Base-by-base conservation (phyloP, 2,329 filamentous ascomycete genomes). In the Microascus cirrosus region DNA sequence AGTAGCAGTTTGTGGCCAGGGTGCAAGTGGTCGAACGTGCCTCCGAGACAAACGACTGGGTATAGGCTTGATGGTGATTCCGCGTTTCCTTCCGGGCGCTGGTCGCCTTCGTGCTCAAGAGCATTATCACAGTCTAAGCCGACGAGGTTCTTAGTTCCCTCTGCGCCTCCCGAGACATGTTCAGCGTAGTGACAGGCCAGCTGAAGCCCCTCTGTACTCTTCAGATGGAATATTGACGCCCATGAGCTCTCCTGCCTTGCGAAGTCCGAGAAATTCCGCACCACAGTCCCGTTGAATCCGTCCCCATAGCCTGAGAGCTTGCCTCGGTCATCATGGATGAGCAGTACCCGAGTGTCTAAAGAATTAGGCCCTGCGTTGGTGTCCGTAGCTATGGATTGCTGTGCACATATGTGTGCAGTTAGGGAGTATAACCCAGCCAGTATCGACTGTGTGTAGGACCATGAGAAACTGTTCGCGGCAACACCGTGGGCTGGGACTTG, bases 11-110 rank as follows among this genome's bases (percentile, higher is more conserved):
- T 99, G 75, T 99, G 94, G 6, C 94, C 94, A 3, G 89, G 85
- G 68, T 99, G 94, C 24, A 99, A 80, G 71, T 97, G 91, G 70
- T 99, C 94, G 72, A 97, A 99, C 0, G 94, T 99, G 11, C 94
- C 94, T 34, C 93, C 94, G 13, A 97, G 82, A 56, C 87, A 89
- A 55, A 95, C 87, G 13, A 60, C 55, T 10, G 28, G n/a, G 35
- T 58, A 60, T 8, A 52, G 56, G 42, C 22, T 25, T 18, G 15
- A 45, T 45, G 39, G 39, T 25, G 22, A 35, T 35, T 2, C 48
- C 35, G 20, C 22, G 28, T 8, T 8, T 32, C 28, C 8, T 54
- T 12, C 20, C 22, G 36, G 24, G 18, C 53, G 51, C 20, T 13
- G 39, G 20, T 22, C n/a, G 20, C 13, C 3, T 20, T 11, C 24